A percentile compares a stretch with the other conserved stretches of the same genome.
These are phyloP conservation scores for Patellifolia procumbens DNA, from an alignment of 179 eudicot species.

Conservation along the genomic window DNA sequence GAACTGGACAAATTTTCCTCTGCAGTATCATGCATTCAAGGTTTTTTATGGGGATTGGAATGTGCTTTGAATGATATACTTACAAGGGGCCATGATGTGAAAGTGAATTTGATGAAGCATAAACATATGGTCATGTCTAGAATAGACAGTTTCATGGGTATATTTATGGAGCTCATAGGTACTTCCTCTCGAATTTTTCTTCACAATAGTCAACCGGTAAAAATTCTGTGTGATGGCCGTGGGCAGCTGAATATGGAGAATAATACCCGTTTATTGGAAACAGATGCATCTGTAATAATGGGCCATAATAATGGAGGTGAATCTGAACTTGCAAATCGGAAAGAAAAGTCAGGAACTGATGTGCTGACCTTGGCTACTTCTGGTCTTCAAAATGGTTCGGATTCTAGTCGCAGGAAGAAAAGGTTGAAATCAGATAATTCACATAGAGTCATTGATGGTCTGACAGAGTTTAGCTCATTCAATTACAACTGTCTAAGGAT, in stretches of 20 bases:
- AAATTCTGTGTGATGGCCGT: constrained; percentile 23
- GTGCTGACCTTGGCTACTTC: constrained; percentile 20
- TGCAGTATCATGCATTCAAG: constrained; percentile 61
- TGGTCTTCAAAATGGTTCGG: constrained; percentile 6
- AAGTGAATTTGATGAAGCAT: constrained; percentile 38
- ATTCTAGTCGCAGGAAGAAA: constrained; percentile 28
- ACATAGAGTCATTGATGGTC: constrained; percentile 25
- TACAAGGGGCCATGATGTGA: constrained; percentile 31
- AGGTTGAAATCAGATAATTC: constrained; percentile 25
- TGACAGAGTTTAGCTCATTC: constrained; percentile 40
- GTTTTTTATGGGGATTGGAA: constrained; percentile 72
- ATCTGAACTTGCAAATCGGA: constrained; percentile 24
- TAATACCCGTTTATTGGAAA: constrained; percentile 18
- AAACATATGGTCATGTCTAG: constrained; percentile 36
- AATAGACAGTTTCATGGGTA: constrained; percentile 44
- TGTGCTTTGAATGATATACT: constrained; percentile 46
- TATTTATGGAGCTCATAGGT: constrained; percentile 41
- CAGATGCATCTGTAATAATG: constrained; percentile 28
- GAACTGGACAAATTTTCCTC: constrained; percentile 50
- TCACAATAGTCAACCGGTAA: constrained; percentile 28
- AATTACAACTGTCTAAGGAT: constrained; percentile 34
- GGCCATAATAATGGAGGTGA: constrained; percentile 19
- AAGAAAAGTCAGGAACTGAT: constrained; percentile 25
- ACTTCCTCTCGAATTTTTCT: constrained; percentile 27
- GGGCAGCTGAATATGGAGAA: constrained; percentile 23